Evolutionary conservation across 1,284 basidiomycete species (phyloP).

Genomic region (Vanrija sp.): DNA sequence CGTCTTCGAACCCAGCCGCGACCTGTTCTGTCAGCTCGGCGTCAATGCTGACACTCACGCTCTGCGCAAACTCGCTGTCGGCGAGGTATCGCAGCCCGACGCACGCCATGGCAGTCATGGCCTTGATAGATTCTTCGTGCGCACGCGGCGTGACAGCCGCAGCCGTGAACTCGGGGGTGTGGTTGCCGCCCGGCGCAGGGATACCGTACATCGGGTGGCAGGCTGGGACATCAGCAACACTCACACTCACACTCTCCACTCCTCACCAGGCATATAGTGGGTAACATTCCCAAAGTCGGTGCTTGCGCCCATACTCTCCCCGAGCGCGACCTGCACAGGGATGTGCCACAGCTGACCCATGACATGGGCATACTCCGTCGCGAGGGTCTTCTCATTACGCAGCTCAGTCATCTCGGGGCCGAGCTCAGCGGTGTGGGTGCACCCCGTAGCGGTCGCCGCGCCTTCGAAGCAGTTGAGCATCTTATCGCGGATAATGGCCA

Average conservation of each 20-base stretch:
- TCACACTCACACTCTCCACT: too few species aligned
- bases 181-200: conserved; percentile 9
- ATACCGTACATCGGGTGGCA: conserved; percentile 21
- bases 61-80: conserved; percentile 32
- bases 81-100: conserved; percentile 30
- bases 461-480: conserved; percentile 64
- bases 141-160: conserved; percentile 14
- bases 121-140: conserved; percentile 33
- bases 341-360: conserved; percentile 5
- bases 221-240: conserved; percentile 52
- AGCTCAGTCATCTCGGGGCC: conserved; percentile 57
- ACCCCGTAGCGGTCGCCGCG: conserved; percentile 66
- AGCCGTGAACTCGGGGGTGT: conserved; percentile 21
- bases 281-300: conserved; percentile 12
- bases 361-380: conserved; percentile 6
- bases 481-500: conserved; percentile 55
- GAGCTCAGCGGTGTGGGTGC: conserved; percentile 56
- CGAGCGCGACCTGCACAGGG: conserved; percentile 65
- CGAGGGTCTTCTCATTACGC: conserved; percentile 29
- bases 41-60: neutral
- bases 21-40: too few species aligned
- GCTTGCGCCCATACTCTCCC: neutral
- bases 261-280: conserved; percentile 46
- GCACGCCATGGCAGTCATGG: conserved; percentile 35
- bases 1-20: too few species aligned